These are phyloP conservation scores for Globisporangium mamillatum DNA, from an alignment of 352 stramenopile species.

Conservation along the genomic window DNA sequence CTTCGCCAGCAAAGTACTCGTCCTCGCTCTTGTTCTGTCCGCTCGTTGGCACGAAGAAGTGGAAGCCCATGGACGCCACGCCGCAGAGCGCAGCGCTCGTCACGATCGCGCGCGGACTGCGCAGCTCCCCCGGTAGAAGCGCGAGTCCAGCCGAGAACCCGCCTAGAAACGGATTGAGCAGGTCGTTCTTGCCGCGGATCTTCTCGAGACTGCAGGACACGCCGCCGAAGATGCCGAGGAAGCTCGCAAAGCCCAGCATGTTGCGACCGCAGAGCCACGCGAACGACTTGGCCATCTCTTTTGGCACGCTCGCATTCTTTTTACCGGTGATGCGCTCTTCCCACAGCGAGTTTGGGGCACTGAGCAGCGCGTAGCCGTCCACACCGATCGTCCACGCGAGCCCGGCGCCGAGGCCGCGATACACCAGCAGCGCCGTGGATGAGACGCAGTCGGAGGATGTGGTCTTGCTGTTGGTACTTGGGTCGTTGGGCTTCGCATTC, in stretches of 20 bases:
- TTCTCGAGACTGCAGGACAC: constrained; percentile 71
- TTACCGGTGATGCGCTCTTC: constrained; percentile 28
- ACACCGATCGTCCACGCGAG: constrained; percentile 76
- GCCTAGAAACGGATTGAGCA: constrained; percentile 67
- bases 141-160: constrained; percentile 58
- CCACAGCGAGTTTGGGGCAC: constrained; percentile 37
- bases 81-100: constrained; percentile 50
- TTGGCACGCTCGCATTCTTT: constrained; percentile 19
- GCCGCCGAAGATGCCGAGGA: constrained; percentile 71
- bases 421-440: constrained; percentile 57
- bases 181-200: constrained; percentile 47
- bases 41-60: constrained; percentile 49
- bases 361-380: constrained; percentile 58
- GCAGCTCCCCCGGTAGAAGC: constrained; percentile 45
- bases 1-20: background rate
- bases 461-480: constrained; percentile 24
- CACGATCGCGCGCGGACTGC: constrained; percentile 38
- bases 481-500: constrained; percentile 8
- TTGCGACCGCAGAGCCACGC: constrained; percentile 41
- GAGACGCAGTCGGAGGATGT: constrained; percentile 59
- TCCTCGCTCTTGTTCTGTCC: constrained; percentile 23
- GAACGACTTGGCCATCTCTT: constrained; percentile 35
- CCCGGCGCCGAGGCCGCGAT: constrained; percentile 57
- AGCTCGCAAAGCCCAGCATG: constrained; percentile 64
- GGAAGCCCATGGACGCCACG: constrained; percentile 50